Evolutionary conservation across 305 asterid species (phyloP).

Genomic region (Fraxinus baroniana): DNA sequence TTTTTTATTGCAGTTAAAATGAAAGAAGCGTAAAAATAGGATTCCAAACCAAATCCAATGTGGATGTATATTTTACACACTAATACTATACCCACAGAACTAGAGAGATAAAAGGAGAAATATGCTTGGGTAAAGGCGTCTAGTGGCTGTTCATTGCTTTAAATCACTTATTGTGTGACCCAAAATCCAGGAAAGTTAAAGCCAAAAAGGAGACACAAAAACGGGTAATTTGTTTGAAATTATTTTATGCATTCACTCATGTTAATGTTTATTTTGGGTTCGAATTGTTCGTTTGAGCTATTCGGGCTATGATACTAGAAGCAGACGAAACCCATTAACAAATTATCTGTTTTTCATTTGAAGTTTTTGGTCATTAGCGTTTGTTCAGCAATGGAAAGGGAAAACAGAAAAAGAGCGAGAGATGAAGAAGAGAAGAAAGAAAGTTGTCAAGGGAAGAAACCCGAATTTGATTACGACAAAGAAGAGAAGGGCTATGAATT

Average conservation of each 20-base stretch:
- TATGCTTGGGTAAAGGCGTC: slow-evolving; percentile 21
- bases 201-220: neutral
- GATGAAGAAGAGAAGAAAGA: slow-evolving; percentile 19
- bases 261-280: neutral
- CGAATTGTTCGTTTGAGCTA: neutral
- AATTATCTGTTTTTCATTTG: neutral
- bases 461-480: slow-evolving; percentile 6
- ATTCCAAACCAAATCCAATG: neutral
- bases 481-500: slow-evolving; percentile 4
- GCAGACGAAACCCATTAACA: neutral
- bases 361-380: neutral
- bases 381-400: neutral
- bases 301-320: neutral
- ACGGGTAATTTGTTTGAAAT: neutral
- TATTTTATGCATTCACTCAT: neutral
- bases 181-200: slow-evolving; percentile 11
- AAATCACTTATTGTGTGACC: slow-evolving; percentile 21
- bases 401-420: slow-evolving; percentile 36
- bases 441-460: slow-evolving; percentile 14
- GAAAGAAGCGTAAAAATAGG: slow-evolving; percentile 26
- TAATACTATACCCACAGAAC: slow-evolving; percentile 14
- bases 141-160: slow-evolving; percentile 15
- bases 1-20: neutral
- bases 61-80: neutral
- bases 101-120: slow-evolving; percentile 17